Percentiles rank a stretch among this genome's conserved stretches.
phyloP scores from a whole-genome alignment of 257 asterid species.

The Solanum pinnatisectum region DNA sequence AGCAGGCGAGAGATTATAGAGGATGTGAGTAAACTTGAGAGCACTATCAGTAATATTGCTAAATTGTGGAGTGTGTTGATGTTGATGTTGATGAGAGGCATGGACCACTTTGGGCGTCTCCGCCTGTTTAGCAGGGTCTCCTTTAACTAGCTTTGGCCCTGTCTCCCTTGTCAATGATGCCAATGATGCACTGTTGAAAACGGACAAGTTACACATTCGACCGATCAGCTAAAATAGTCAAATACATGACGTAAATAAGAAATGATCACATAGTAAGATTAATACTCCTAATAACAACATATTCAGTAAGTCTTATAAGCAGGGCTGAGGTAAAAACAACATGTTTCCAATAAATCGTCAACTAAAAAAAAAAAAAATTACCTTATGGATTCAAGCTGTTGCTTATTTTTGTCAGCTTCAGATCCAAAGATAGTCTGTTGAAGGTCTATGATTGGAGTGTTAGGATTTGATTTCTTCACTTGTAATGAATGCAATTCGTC shows the following conservation, averaged over 20 bases:
- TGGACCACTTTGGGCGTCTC: conserved; percentile 45
- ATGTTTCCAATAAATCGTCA: not conserved
- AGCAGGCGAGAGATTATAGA: conserved; percentile 83
- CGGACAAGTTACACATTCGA: not conserved
- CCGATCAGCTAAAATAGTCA: not conserved
- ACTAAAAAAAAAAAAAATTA: not conserved
- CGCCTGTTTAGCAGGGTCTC: conserved; percentile 48
- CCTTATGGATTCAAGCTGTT: conserved; percentile 90
- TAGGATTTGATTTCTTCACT: conserved; percentile 67
- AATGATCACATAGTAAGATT: not conserved
- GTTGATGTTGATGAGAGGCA: conserved; percentile 19
- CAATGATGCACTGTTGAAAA: conserved; percentile 47
- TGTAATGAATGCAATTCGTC: conserved; percentile 83
- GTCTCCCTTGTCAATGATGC: conserved; percentile 84
- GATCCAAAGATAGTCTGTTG: conserved; percentile 6
- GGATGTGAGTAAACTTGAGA: conserved; percentile 88
- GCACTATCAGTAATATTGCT: conserved; percentile 45
- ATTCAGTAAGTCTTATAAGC: too few relatives aligned
- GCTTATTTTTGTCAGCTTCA: conserved; percentile 50
- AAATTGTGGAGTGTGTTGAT: conserved; percentile 32
- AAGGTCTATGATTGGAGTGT: conserved; percentile 54
- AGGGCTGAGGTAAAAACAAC: not conserved
- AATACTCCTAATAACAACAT: too few relatives aligned
- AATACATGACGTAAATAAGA: not conserved
- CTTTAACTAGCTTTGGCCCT: conserved; percentile 85